Percentiles rank a stretch among this genome's conserved stretches.
Evolutionary conservation across 2,329 filamentous ascomycete species (phyloP).

Genomic region (Aureobasidium vineae): DNA sequence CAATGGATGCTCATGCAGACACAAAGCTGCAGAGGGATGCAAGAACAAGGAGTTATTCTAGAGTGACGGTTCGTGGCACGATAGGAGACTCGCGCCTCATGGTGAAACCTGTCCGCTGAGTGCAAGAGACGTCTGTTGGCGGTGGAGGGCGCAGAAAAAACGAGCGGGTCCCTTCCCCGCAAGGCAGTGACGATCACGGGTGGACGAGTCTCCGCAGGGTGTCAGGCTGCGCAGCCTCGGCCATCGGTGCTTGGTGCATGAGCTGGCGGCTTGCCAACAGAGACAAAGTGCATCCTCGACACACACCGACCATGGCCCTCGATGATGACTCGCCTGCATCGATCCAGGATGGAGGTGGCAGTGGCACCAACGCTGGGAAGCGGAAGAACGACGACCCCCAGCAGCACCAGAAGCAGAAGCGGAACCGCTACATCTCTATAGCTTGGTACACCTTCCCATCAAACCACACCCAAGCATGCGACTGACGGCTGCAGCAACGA

Average conservation of each 20-base stretch:
- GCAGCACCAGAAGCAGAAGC: constrained; percentile 51
- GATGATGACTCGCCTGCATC: constrained; percentile 12
- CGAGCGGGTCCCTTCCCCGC: constrained; percentile 6
- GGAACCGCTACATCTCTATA: constrained; percentile 66
- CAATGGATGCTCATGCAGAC: not conserved
- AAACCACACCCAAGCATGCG: not conserved
- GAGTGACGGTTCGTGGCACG: no score
- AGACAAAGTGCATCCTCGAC: not conserved
- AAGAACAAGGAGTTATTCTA: not conserved
- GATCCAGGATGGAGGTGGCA: not conserved
- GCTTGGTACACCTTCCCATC: constrained; percentile 52
- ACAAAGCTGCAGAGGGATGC: not conserved
- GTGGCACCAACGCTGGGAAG: constrained; percentile 34
- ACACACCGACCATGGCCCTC: not conserved
- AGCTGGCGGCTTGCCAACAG: not conserved
- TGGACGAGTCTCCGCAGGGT: not conserved
- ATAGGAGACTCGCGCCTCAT: no score
- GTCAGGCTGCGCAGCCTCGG: not conserved
- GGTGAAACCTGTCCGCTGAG: not conserved
- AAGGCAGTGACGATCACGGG: not conserved
- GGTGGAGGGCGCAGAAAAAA: not conserved
- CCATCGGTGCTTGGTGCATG: not conserved
- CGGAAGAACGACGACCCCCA: constrained; percentile 46
- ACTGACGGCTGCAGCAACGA: constrained; percentile 53
- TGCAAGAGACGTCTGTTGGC: not conserved